Base-by-base conservation (phyloP, 495 filamentous ascomycete genomes). In the Daldinia caldariorum region DNA sequence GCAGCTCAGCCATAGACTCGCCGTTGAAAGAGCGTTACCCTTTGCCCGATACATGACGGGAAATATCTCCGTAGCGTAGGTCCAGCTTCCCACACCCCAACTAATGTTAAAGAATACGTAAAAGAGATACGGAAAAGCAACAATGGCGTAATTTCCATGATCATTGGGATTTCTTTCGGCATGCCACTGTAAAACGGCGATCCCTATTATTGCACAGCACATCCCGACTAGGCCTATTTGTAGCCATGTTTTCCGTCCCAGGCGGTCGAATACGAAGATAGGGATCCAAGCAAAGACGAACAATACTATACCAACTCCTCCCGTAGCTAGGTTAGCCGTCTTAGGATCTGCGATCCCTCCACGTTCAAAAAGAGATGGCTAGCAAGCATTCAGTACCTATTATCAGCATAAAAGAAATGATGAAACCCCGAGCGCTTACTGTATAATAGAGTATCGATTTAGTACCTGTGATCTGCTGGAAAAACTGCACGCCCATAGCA, bases 81-180 rank as follows among this genome's bases (percentile, higher is more conserved):
- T 71, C 74, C 72, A 77, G 9, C 72, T 75, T 57, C 74, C 72
- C n/a, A 74, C 67, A 26, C 72, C 67, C 72, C 74, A 75, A 45
- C 74, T 77, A 47, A 75, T 61, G 50, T 77, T 75, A 32, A 77
- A 77, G 54, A 77, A 75, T 0, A 74, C 67, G 47, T 69, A 75
- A 38, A 75, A 73, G 20, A 77, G 18, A 31, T 75, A 77, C 4
- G 72, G 74, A 58, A 77, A 77, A 41, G 70, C 64, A n/a, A 77
- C 61, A 10, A 77, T 77, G 5, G 72, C 65, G 32, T 74, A 73
- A 31, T 75, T 77, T 7, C 72, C 72, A 13, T 47, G 20, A 9
- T 18, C 18, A 18, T 6, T 20, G 18, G 18, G 43, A 5, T 47
- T 22, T 47, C 43, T 22, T 18, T 47, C 43, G 9, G 43, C 43